A percentile compares a stretch with the other conserved stretches of the same genome.
phyloP scores from a whole-genome alignment of 2,329 filamentous ascomycete genomes.

The Acephala macrosclerotiorum region DNA sequence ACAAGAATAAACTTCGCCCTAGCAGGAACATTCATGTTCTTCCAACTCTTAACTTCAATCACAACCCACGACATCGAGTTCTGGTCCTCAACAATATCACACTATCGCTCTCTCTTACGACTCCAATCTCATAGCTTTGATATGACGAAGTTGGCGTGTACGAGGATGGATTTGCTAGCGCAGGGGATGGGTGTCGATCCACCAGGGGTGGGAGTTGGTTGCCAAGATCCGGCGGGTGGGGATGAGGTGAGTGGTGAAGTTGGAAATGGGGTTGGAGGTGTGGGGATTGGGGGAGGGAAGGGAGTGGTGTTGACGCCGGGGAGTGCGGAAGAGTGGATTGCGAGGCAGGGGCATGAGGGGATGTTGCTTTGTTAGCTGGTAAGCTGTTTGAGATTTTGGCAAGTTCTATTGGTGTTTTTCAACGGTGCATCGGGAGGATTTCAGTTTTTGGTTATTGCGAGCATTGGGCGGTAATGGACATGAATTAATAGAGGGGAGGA shows the following conservation, averaged over 20 bases:
- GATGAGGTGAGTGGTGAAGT: neutral
- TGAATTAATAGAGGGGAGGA: neutral
- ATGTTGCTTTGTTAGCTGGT: constrained; percentile 22
- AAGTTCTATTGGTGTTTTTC: no score
- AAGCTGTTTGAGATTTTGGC: neutral
- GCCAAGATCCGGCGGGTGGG: constrained; percentile 6
- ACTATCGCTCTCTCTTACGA: constrained; percentile 34
- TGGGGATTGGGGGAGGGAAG: neutral
- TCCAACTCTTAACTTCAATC: constrained; percentile 36
- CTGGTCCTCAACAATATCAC: constrained; percentile 37
- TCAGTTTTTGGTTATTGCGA: no score
- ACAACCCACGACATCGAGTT: constrained; percentile 36
- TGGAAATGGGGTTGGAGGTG: neutral
- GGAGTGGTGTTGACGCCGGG: constrained; percentile 21
- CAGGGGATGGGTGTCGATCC: constrained; percentile 33
- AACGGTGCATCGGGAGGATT: neutral
- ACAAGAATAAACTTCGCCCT: constrained; percentile 36
- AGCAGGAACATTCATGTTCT: constrained; percentile 38
- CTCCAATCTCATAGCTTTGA: constrained; percentile 31
- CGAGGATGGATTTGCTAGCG: constrained; percentile 37
- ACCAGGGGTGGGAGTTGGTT: constrained; percentile 10
- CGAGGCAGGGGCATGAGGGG: constrained; percentile 32
- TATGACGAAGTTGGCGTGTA: constrained; percentile 35
- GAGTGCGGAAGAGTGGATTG: constrained; percentile 35
- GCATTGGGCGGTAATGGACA: no score